These are phyloP conservation scores for Phytopythium helicoides DNA, from an alignment of 352 stramenopile genomes.

Conservation along the genomic window DNA sequence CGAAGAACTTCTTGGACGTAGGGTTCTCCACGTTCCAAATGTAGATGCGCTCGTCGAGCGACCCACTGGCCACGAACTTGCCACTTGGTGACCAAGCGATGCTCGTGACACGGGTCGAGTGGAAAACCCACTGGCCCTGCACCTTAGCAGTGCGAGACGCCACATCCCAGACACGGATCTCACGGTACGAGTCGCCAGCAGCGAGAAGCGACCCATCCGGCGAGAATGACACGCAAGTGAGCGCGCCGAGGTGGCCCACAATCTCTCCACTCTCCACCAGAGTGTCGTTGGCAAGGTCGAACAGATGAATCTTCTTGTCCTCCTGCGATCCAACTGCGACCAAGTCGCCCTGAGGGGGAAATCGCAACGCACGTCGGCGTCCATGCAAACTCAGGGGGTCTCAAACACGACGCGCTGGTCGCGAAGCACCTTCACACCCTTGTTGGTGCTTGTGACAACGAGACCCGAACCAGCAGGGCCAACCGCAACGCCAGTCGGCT, in stretches of 20 bases:
- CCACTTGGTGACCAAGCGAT: conserved; percentile 93
- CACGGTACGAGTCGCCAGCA: conserved; percentile 84
- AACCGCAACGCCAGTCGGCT: conserved; percentile 68
- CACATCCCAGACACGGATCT: conserved; percentile 90
- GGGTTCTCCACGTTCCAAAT: conserved; percentile 92
- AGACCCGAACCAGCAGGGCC: conserved; percentile 43
- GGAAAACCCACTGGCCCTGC: conserved; percentile 95
- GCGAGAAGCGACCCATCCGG: conserved; percentile 82
- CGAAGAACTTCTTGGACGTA: conserved; percentile 60
- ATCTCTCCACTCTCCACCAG: conserved; percentile 68
- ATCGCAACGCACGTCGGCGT: conserved; percentile 77
- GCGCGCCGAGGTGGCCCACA: conserved; percentile 62
- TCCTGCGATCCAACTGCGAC: conserved; percentile 78
- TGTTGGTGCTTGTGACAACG: conserved; percentile 73
- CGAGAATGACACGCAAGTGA: conserved; percentile 83
- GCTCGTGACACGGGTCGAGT: conserved; percentile 93
- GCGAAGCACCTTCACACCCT: conserved; percentile 77
- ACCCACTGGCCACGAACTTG: conserved; percentile 90
- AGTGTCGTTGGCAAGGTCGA: conserved; percentile 66
- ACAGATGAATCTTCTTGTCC: conserved; percentile 88
- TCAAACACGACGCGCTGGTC: conserved; percentile 74
- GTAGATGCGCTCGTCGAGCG: conserved; percentile 95
- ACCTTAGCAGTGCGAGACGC: conserved; percentile 79
- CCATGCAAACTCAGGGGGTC: conserved; percentile 70
- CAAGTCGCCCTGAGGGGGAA: conserved; percentile 61